Conservation (phyloP, 768 basidiomycete genomes). For the Serendipita indica region DNA sequence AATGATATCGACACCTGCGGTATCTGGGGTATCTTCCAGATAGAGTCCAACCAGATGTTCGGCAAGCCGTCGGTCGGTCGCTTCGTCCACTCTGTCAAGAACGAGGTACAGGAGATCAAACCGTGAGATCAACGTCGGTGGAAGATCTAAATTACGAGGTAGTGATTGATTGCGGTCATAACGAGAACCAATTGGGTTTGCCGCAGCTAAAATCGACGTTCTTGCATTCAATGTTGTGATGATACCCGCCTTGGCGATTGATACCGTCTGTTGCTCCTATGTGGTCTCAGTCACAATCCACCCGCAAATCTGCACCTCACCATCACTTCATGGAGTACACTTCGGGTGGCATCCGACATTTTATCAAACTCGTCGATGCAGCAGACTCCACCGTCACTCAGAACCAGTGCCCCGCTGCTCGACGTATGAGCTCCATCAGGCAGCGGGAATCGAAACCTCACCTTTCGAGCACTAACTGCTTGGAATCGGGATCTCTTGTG, state of each 20-base stretch:
- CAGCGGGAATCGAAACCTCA: conserved; percentile 21
- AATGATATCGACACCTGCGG: conserved; percentile 50
- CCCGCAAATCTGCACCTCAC: conserved; percentile 28
- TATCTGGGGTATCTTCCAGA: conserved; percentile 72
- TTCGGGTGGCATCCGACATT: conserved; percentile 33
- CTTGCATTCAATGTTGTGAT: conserved; percentile 37
- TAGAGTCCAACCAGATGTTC: conserved; percentile 89
- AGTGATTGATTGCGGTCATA: conserved; percentile 88
- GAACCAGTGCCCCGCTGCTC: conserved; percentile 73
- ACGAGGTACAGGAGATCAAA: conserved; percentile 95
- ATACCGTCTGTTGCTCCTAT: conserved; percentile 47
- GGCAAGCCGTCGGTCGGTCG: conserved; percentile 69
- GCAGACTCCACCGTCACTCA: conserved; percentile 93
- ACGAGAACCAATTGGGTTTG: conserved; percentile 91
- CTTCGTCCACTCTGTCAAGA: conserved; percentile 86
- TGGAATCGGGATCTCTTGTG: conserved; percentile 94
- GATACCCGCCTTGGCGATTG: conserved; percentile 38
- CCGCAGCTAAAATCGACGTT: conserved; percentile 64
- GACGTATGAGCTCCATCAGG: neutral
- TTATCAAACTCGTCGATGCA: conserved; percentile 91
- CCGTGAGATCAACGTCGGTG: conserved; percentile 92
- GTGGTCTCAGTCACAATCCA: neutral
- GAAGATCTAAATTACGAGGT: conserved; percentile 91
- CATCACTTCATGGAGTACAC: conserved; percentile 37
- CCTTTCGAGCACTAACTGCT: conserved; percentile 96